phyloP scores from a whole-genome alignment of 1,284 basidiomycete genomes.

The Ceraceosorus bombacis region DNA sequence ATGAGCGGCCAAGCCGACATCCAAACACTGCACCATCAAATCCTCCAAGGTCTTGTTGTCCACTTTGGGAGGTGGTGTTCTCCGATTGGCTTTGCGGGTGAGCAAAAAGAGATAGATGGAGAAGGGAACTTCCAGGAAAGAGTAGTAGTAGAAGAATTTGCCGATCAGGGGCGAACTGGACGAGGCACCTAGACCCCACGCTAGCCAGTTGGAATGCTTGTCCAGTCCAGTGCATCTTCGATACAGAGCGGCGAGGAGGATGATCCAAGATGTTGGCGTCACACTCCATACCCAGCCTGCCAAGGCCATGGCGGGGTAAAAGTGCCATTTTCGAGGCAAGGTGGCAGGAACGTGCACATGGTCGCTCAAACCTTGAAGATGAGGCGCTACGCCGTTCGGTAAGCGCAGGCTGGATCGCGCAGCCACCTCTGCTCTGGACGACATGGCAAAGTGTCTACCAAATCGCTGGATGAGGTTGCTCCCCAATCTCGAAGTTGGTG shows the following conservation, averaged over 20 bases:
- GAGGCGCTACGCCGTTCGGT: too few relatives aligned
- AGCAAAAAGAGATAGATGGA: constrained; percentile 16
- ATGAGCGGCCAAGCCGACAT: constrained; percentile 10
- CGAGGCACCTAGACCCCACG: background rate
- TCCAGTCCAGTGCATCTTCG: background rate
- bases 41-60: constrained; percentile 3
- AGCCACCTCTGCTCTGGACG: too few relatives aligned
- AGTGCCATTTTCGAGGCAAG: background rate
- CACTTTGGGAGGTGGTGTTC: constrained; percentile 7
- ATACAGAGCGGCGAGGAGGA: background rate
- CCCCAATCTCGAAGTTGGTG: too few relatives aligned
- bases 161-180: background rate
- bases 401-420: too few relatives aligned
- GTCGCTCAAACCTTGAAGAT: too few relatives aligned
- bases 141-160: constrained; percentile 11
- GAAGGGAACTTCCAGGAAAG: constrained; percentile 16
- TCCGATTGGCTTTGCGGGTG: constrained; percentile 5
- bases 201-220: background rate
- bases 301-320: background rate
- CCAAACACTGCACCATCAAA: constrained; percentile 15
- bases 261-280: constrained; percentile 15
- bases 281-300: constrained; percentile 9
- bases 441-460: too few relatives aligned
- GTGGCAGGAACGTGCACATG: too few relatives aligned
- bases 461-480: too few relatives aligned